Base-by-base conservation (phyloP, 73 alveolate species). In the Blepharisma stoltei region DNA sequence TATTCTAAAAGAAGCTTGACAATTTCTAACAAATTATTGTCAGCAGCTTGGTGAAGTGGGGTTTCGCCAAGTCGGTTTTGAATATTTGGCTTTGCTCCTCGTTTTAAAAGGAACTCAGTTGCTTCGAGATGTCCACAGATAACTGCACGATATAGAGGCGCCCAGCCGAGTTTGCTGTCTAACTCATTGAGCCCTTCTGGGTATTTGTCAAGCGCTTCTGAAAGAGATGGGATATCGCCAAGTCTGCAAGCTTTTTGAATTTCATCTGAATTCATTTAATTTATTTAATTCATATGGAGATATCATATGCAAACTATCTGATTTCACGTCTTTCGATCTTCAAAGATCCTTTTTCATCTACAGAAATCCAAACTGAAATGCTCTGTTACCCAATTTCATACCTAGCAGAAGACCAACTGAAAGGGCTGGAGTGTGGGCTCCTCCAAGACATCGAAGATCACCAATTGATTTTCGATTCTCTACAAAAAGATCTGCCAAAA, bases 81-180 rank as follows among this genome's bases (percentile, higher is more conserved):
- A n/a, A 25, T 6, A 9, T 78, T 78, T 7, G 86, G 86, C 23
- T 78, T 67, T 7, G 86, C 86, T 20, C 86, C 86, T 8, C 46
- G 18, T 8, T 38, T 11, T 68, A 78, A 68, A 18, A 78, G 52
- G 20, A 67, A 78, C 32, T 78, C 82, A 14, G 60, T 54, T n/a
- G 81, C 49, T 38, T 78, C 18, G 37, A 20, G 20, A 32, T 78
- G 83, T 41, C 86, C 86, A 0, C 81, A 78, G 7, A 78, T 43
- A 18, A 78, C 86, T 21, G 86, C 52, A 37, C 81, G 41, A 38
- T 78, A 78, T 6, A 78, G 6, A 78, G 81, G 71, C 21, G 86
- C 32, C 82, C 86, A 78, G 9, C 86, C 86, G 6, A 78, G 49
- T 44, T 78, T 78, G 48, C 38, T 14, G 46, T 60, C 73, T 14